Evolutionary conservation across 352 stramenopile genomes (phyloP).

Genomic region (Phytophthora sp.): DNA sequence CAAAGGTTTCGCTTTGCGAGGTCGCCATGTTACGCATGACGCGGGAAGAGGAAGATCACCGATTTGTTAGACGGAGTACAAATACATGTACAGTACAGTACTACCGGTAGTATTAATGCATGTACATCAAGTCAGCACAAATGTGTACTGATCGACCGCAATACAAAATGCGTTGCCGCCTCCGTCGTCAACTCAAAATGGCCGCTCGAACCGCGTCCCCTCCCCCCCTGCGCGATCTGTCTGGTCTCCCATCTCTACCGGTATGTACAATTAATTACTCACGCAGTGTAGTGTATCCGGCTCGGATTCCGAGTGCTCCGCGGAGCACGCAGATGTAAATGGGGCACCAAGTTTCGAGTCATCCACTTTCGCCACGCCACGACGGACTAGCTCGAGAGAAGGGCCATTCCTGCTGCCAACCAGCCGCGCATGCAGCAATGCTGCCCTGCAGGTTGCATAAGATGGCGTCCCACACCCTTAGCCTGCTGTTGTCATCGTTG

Average conservation of each 20-base stretch:
- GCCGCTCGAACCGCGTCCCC: no score
- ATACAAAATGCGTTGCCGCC: no score
- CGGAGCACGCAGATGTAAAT: constrained; percentile 28
- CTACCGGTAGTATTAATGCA: no score
- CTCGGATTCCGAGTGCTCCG: constrained; percentile 6
- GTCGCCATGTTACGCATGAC: constrained; percentile 30
- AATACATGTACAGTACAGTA: no score
- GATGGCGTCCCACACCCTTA: no score
- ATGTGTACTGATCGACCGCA: no score
- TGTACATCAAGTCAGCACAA: no score
- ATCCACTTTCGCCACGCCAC: constrained; percentile 19
- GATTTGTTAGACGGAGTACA: constrained; percentile 10
- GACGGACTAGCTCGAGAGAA: constrained; percentile 27
- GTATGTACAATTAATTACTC: neutral
- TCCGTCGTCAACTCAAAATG: no score
- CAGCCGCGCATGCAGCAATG: neutral
- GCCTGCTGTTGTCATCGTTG: constrained; percentile 13
- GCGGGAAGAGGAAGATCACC: constrained; percentile 4
- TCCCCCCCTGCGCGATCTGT: no score
- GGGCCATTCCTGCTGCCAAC: constrained; percentile 21
- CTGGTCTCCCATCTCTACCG: no score
- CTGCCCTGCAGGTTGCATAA: neutral
- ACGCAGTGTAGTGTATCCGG: constrained; percentile 5
- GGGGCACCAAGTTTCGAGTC: constrained; percentile 29
- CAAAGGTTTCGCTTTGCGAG: constrained; percentile 27